Evolutionary conservation across 352 stramenopile species (phyloP).

Genomic region (Globisporangium iwayamae): DNA sequence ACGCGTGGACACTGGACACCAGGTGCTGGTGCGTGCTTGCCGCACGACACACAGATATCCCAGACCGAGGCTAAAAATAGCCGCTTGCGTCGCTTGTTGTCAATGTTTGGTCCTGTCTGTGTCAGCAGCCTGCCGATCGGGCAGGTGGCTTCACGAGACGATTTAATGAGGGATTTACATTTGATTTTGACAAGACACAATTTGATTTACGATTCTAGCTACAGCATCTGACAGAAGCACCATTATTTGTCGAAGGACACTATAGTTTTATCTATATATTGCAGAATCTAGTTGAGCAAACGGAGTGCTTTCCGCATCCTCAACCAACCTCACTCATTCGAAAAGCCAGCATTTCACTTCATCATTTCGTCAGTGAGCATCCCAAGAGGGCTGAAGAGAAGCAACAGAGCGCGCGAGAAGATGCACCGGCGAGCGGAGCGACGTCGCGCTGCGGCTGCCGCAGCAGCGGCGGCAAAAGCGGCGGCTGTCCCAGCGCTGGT

Average conservation of each 20-base stretch:
- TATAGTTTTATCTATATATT: not conserved
- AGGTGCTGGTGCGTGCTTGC: not conserved
- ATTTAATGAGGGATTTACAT: too few relatives aligned
- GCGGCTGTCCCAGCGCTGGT: not conserved
- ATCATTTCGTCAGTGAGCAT: slow-evolving; percentile 2
- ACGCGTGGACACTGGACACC: not conserved
- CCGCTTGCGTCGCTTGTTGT: not conserved
- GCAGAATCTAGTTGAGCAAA: not conserved
- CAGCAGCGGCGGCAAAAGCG: slow-evolving; percentile 18
- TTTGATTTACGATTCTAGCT: too few relatives aligned
- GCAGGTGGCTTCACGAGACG: too few relatives aligned
- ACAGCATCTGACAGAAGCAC: not conserved
- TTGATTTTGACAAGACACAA: too few relatives aligned
- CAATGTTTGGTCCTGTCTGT: not conserved
- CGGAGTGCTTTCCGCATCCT: not conserved
- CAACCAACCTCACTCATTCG: not conserved
- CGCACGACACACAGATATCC: not conserved
- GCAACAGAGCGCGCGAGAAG: slow-evolving; percentile 14
- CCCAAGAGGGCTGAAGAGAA: slow-evolving; percentile 11
- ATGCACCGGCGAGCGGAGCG: slow-evolving; percentile 54
- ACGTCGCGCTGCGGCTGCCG: slow-evolving; percentile 40
- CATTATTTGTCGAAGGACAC: too few relatives aligned
- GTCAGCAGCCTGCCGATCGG: too few relatives aligned
- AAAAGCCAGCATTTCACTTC: not conserved
- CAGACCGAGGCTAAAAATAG: not conserved